These are phyloP conservation scores for Cardamine occulta DNA, from an alignment of 345 rosid genomes.

Conservation along the genomic window DNA sequence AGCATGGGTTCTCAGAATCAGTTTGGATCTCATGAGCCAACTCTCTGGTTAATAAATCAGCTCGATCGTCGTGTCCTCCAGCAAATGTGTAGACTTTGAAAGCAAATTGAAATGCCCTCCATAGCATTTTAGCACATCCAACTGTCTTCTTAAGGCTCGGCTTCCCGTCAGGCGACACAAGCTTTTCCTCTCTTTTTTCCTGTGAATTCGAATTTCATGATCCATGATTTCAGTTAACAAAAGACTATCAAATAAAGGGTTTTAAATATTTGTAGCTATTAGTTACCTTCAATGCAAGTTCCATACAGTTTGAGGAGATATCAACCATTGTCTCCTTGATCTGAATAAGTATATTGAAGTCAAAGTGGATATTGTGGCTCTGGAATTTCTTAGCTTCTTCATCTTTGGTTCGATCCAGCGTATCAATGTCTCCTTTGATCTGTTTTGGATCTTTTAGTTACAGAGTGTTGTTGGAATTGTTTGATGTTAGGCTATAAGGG, in stretches of 20 bases:
- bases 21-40: constrained; percentile 81
- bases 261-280: not conserved
- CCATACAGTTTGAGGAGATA: constrained; percentile 87
- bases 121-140: constrained; percentile 56
- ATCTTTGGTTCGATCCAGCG: constrained; percentile 78
- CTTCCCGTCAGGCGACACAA: constrained; percentile 37
- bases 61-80: constrained; percentile 87
- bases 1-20: constrained; percentile 52
- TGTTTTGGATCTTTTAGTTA: constrained; percentile 28
- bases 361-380: constrained; percentile 69
- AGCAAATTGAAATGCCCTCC: constrained; percentile 93
- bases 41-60: constrained; percentile 73
- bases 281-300: constrained; percentile 75
- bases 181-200: constrained; percentile 71
- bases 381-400: constrained; percentile 80
- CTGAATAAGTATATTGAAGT: constrained; percentile 65
- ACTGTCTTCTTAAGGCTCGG: constrained; percentile 45
- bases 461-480: not conserved
- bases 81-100: constrained; percentile 81
- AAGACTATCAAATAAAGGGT: not conserved
- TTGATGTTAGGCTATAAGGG: not conserved
- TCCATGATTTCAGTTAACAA: not conserved
- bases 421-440: constrained; percentile 79
- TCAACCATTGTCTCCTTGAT: constrained; percentile 89
- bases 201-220: constrained; percentile 27